A percentile compares a stretch with the other conserved stretches of the same genome.
Conservation (phyloP, 2,329 filamentous ascomycete species). For the Botrytis aclada region DNA sequence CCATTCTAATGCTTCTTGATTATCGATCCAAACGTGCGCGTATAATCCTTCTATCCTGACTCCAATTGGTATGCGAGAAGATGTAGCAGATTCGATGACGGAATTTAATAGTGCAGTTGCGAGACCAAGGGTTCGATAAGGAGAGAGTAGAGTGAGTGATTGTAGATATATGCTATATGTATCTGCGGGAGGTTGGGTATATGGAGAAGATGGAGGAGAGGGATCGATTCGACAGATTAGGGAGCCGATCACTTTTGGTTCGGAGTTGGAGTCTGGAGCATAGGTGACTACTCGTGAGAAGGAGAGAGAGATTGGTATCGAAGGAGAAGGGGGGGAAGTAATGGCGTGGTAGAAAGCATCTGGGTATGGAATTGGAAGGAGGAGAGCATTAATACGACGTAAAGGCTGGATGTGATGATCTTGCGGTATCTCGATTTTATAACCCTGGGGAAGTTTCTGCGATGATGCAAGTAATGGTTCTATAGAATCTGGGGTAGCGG, state of each 20-base stretch:
- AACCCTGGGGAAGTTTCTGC: conserved; percentile 42
- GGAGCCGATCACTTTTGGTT: conserved; percentile 56
- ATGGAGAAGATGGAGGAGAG: conserved; percentile 30
- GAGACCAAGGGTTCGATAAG: conserved; percentile 59
- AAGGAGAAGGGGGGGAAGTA: conserved; percentile 48
- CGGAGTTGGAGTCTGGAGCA: conserved; percentile 5
- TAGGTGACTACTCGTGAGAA: conserved; percentile 55
- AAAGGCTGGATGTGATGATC: conserved; percentile 54
- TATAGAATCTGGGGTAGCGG: conserved; percentile 20
- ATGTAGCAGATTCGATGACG: conserved; percentile 27
- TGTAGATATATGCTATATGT: conserved; percentile 60
- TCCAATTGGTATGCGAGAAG: conserved; percentile 9
- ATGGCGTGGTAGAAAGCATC: conserved; percentile 60
- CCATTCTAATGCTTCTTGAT: conserved; percentile 61
- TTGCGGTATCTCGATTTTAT: conserved; percentile 51
- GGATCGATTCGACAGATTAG: conserved; percentile 60
- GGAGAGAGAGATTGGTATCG: conserved; percentile 36
- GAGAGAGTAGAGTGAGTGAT: conserved; percentile 60
- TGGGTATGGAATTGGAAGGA: conserved; percentile 62
- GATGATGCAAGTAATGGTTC: conserved; percentile 12
- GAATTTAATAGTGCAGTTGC: conserved; percentile 52
- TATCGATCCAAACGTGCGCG: conserved; percentile 67
- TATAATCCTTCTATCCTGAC: conserved; percentile 47
- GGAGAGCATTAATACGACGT: conserved; percentile 61
- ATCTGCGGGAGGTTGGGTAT: conserved; percentile 19